Evolutionary conservation across 176 grass and related monocot species (phyloP).

Genomic region (Carex kokanica): DNA sequence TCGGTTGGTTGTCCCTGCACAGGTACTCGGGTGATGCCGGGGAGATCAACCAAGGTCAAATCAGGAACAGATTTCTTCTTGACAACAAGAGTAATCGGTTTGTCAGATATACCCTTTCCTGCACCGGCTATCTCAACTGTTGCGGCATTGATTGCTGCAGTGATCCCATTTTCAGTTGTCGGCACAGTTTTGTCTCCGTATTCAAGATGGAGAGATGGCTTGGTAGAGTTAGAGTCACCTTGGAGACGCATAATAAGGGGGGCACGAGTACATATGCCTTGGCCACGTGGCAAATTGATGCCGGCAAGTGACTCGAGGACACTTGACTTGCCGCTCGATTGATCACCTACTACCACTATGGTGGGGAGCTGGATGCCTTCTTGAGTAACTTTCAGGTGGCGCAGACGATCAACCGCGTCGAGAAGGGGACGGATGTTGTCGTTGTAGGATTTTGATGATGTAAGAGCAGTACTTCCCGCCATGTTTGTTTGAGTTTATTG

Average conservation of each 20-base stretch:
- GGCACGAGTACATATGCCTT: conserved; percentile 38
- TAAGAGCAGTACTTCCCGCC: conserved; percentile 7
- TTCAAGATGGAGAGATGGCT: not conserved
- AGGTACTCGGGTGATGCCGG: conserved; percentile 35
- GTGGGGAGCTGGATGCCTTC: conserved; percentile 38
- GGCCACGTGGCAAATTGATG: conserved; percentile 32
- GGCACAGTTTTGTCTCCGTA: conserved; percentile 18
- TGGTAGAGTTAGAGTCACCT: not conserved
- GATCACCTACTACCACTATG: conserved; percentile 40
- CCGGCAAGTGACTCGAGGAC: conserved; percentile 38
- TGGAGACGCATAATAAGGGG: conserved; percentile 38
- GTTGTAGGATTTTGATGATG: conserved; percentile 7
- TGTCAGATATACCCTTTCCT: conserved; percentile 20
- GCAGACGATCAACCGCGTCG: conserved; percentile 6
- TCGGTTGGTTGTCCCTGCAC: conserved; percentile 29
- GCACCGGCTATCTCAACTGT: conserved; percentile 27
- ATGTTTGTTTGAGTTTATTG: not conserved
- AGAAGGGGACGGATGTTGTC: conserved; percentile 17
- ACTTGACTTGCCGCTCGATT: conserved; percentile 36
- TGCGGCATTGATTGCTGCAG: not conserved
- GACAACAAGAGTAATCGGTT: conserved; percentile 22
- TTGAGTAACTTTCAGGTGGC: conserved; percentile 31
- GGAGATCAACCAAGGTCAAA: conserved; percentile 28
- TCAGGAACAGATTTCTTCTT: conserved; percentile 28
- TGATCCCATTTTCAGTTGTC: not conserved